These are phyloP conservation scores for Athelia psychrophila DNA, from an alignment of 1,284 basidiomycete species.

Conservation along the genomic window DNA sequence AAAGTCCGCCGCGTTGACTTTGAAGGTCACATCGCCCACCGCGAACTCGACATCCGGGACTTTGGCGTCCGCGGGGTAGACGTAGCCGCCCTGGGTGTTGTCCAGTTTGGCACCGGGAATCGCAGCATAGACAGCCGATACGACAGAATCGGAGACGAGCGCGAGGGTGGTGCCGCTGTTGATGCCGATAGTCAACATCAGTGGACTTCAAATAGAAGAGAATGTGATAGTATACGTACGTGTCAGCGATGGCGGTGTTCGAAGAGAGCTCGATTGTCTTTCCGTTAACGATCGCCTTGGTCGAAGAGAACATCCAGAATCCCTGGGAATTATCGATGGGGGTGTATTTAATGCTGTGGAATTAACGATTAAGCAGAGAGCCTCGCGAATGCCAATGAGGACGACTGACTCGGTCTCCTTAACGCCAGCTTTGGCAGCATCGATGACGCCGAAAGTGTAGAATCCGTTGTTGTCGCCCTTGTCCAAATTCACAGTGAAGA, in stretches of 20 bases:
- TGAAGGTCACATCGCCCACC: constrained; percentile 27
- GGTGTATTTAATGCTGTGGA: constrained; percentile 7
- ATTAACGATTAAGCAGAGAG: background rate
- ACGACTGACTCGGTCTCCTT: background rate
- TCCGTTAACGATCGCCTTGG: constrained; percentile 23
- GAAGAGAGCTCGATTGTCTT: constrained; percentile 19
- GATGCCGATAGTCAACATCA: background rate
- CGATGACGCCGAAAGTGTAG: background rate
- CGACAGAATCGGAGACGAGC: constrained; percentile 28
- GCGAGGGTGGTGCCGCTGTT: constrained; percentile 30
- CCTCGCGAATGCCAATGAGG: no score
- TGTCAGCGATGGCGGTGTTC: constrained; percentile 37
- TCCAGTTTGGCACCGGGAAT: constrained; percentile 31
- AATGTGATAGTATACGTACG: constrained; percentile 6
- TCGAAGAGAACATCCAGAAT: constrained; percentile 31
- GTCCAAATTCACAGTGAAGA: constrained; percentile 30
- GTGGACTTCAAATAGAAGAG: background rate
- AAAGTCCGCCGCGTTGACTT: constrained; percentile 29
- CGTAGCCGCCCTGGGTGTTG: constrained; percentile 32
- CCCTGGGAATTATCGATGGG: constrained; percentile 21
- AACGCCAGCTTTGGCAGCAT: background rate
- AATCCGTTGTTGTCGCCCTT: background rate
- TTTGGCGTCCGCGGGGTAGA: constrained; percentile 28
- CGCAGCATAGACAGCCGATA: constrained; percentile 25
- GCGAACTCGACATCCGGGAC: constrained; percentile 31